Base-by-base conservation (phyloP, 2,329 filamentous ascomycete genomes). In the Colletotrichum lentis region DNA sequence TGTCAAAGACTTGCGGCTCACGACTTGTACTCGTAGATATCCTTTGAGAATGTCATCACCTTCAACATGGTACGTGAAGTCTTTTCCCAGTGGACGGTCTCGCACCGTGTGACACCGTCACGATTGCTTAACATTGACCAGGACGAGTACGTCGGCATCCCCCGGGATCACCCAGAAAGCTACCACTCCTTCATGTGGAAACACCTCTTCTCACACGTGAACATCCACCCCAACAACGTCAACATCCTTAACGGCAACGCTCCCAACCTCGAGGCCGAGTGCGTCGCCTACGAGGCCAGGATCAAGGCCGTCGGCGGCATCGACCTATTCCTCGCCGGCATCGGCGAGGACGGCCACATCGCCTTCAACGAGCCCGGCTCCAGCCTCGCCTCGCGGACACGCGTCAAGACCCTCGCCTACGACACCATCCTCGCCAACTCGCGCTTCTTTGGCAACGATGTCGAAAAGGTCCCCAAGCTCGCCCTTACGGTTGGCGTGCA, bases 121-220 rank as follows among this genome's bases (percentile, higher is more conserved):
- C 5, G 18, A 24, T 68, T 62, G 50, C 55, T 65, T 71, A 59
- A 59, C 20, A 62, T 55, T 53, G 41, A 27, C 8, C 72, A 91
- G 89, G 93, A 96, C 80, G 93, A 96, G 81, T 96, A 96, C 75
- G 91, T 96, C 72, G 91, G 91, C 65, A 86, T 96, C 70, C 90
- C 92, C 41, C 88, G 91, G 74, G 91, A 94, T 73, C 92, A 96
- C 77, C 89, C 92, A 14, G 90, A 96, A 78, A 93, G 90, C 74
- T 96, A 96, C 80, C 93, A 96, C 82, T 92, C 90, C 72, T 96
- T 96, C 83, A 96, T 96, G 93, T 96, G 94, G 86, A 92, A 91
- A 80, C 86, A 96, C 81, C 93, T 96, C 84, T 96, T 96, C 84
- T 92, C 91, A 50, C 92, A 88, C 73, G 90, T 96, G 73, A 92